These are phyloP conservation scores for Leucocoprinus sp. DNA, from an alignment of 768 basidiomycete species.

Conservation along the genomic window DNA sequence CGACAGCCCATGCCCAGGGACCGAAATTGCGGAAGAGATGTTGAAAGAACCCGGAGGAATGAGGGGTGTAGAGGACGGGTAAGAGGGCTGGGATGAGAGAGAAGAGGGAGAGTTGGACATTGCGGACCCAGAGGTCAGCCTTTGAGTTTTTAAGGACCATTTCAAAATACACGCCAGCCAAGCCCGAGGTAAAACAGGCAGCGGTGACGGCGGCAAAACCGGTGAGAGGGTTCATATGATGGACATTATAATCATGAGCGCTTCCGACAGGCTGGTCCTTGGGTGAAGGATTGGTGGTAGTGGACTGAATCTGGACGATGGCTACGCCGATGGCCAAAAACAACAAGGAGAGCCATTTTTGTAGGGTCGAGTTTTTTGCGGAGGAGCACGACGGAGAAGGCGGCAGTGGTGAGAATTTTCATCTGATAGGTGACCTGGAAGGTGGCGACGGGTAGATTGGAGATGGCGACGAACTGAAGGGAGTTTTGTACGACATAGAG, in stretches of 20 bases:
- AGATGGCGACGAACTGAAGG: constrained; percentile 93
- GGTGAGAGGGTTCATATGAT: constrained; percentile 75
- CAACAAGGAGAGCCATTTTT: constrained; percentile 85
- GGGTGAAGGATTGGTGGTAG: constrained; percentile 22
- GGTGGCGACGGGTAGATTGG: constrained; percentile 91
- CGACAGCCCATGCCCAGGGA: constrained; percentile 92
- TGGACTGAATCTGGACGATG: constrained; percentile 88
- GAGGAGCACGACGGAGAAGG: constrained; percentile 80
- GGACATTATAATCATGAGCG: constrained; percentile 60
- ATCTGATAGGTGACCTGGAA: constrained; percentile 98
- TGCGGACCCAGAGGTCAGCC: constrained; percentile 91
- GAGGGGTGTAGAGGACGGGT: constrained; percentile 58
- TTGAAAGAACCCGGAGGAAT: constrained; percentile 40
- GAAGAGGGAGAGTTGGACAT: constrained; percentile 92
- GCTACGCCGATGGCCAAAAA: constrained; percentile 89
- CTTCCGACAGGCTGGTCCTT: constrained; percentile 45
- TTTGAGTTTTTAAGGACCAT: constrained; percentile 91
- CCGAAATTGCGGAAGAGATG: constrained; percentile 83
- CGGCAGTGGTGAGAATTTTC: constrained; percentile 97
- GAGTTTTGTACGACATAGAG: constrained; percentile 96
- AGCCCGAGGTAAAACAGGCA: constrained; percentile 92
- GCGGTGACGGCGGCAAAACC: constrained; percentile 86
- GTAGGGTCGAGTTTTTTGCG: constrained; percentile 60
- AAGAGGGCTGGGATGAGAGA: constrained; percentile 84
- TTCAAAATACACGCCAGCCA: constrained; percentile 97